Base-by-base conservation (phyloP, 768 basidiomycete species). In the Hebeloma cylindrosporum region DNA sequence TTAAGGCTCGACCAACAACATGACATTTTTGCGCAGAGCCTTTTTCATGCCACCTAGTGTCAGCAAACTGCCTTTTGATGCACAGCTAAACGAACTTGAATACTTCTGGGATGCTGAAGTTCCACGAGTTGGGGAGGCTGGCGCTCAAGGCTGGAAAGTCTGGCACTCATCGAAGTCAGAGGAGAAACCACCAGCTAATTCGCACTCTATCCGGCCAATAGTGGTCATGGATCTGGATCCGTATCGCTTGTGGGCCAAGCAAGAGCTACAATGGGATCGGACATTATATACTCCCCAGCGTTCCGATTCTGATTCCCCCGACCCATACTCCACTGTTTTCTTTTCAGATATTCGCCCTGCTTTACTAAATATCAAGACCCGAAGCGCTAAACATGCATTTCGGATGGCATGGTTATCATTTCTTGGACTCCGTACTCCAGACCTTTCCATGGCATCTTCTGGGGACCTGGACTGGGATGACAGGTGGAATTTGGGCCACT, bases 21-120 rank as follows among this genome's bases (percentile, higher is more conserved):
- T 13, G 21, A 43, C 9, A 18, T 35, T 23, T 29, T 51, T 39
- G 43, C 46, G 43, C 21, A 91, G 90, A 35, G 71, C 73, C 4
- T 89, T 85, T 50, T 68, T 77, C 47, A 43, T 70, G 17, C 87
- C 88, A 0, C 61, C 69, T 18, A 56, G 58, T n/a, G 56, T 85
- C 1, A 54, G 57, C 28, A 62, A 60, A 32, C 50, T 67, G 35
- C 63, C 83, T 20, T 67, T 82, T 25, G 65, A 74, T 16, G 57
- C 52, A 3, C 77, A 75, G 40, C 65, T 91, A 3, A 72, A 78
- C 43, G 67, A 73, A 11, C 70, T 93, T 3, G 88, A 90, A 65
- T 79, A 81, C 40, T 93, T 87, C 59, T 93, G 90, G 90, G 90
- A 93, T 39, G 79, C 84, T 3, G 90, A 91, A 62, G 68, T 65